Percentiles rank a stretch among this genome's conserved stretches.
These are phyloP conservation scores for Nakazawaea laoshanensis DNA, from an alignment of 805 yeast genomes.

Conservation along the genomic window DNA sequence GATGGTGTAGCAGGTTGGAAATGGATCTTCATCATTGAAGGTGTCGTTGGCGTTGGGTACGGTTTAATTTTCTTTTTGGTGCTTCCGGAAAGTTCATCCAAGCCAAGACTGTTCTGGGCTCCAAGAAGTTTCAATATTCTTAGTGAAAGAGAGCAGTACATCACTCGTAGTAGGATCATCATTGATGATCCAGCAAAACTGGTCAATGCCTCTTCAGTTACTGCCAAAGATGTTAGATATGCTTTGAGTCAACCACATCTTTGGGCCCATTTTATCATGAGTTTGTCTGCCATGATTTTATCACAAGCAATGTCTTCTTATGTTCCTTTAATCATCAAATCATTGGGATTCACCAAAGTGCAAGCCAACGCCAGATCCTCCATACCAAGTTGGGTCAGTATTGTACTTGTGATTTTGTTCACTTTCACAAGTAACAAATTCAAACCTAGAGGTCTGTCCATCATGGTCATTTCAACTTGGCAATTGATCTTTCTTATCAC, in stretches of 20 bases:
- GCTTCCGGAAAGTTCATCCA: slow-evolving; percentile 19
- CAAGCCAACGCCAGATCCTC: slow-evolving; percentile 14
- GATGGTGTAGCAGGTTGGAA: slow-evolving; percentile 42
- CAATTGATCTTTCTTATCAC: slow-evolving; percentile 3
- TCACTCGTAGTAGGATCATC: slow-evolving; percentile 10
- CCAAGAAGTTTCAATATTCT: slow-evolving; percentile 15
- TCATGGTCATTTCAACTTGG: slow-evolving; percentile 4
- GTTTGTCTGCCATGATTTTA: slow-evolving; percentile 3
- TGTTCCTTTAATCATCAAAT: slow-evolving; percentile 12
- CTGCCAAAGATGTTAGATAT: slow-evolving; percentile 1
- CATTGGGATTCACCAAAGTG: slow-evolving; percentile 11
- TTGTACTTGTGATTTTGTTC: not conserved
- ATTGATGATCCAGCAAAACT: slow-evolving; percentile 23
- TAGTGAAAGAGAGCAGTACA: slow-evolving; percentile 11
- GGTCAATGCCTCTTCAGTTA: slow-evolving; percentile 2
- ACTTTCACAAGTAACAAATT: slow-evolving; percentile 5
- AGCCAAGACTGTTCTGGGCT: slow-evolving; percentile 16
- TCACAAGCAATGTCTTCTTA: slow-evolving; percentile 11
- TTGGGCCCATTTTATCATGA: slow-evolving; percentile 6
- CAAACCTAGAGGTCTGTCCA: slow-evolving; percentile 9
- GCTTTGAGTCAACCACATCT: not conserved
- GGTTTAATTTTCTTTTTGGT: slow-evolving; percentile 23
- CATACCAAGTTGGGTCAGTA: slow-evolving; percentile 8
- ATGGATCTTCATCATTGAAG: slow-evolving; percentile 61
- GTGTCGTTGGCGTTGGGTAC: slow-evolving; percentile 22